These are phyloP conservation scores for Mycena pura DNA, from an alignment of 768 basidiomycete species.

Conservation along the genomic window DNA sequence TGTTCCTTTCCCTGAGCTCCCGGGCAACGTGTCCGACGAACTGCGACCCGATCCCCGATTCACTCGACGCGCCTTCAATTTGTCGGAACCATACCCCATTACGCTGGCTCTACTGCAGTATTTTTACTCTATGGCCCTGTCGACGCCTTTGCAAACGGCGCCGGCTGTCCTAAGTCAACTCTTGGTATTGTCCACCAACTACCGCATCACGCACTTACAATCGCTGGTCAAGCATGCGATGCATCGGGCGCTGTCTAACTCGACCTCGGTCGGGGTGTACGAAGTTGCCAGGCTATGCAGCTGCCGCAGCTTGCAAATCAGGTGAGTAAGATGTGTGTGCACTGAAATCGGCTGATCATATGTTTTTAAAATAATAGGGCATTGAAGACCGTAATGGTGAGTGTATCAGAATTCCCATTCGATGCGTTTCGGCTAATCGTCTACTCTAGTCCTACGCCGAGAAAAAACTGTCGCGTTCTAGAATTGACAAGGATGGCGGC, in stretches of 20 bases:
- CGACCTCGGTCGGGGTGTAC: conserved; percentile 89
- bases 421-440: conserved; percentile 7
- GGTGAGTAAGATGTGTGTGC: conserved; percentile 54
- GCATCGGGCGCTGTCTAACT: conserved; percentile 85
- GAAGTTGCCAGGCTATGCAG: conserved; percentile 94
- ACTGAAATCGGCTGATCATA: conserved; percentile 15
- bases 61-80: conserved; percentile 76
- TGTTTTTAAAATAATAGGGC: conserved; percentile 51
- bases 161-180: conserved; percentile 90
- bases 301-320: conserved; percentile 87
- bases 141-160: conserved; percentile 91
- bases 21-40: conserved; percentile 53
- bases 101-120: conserved; percentile 92
- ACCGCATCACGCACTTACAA: conserved; percentile 77
- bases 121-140: conserved; percentile 85
- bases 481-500: conserved; percentile 53
- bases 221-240: conserved; percentile 91
- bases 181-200: conserved; percentile 82
- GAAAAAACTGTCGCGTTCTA: conserved; percentile 68
- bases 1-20: conserved; percentile 66
- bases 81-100: conserved; percentile 91
- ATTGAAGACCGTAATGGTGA: conserved; percentile 84
- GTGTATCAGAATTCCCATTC: no score
- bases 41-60: conserved; percentile 79
- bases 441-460: conserved; percentile 73